These are phyloP conservation scores for Penicillium daleae DNA, from an alignment of 495 filamentous ascomycete species.

Conservation along the genomic window DNA sequence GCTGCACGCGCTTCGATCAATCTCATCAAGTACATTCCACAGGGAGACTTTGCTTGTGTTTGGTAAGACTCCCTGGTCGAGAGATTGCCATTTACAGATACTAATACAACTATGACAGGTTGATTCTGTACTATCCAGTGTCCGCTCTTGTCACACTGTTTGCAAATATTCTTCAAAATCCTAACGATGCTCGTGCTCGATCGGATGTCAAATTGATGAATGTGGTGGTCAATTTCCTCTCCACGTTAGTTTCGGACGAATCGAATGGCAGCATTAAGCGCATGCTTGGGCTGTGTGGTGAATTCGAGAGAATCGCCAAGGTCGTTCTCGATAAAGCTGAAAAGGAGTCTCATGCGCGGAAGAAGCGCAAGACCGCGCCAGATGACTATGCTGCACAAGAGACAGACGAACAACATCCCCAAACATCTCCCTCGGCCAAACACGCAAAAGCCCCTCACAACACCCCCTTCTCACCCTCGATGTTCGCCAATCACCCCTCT, in stretches of 20 bases:
- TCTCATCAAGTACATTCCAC: conserved; percentile 92
- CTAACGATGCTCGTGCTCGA: conserved; percentile 82
- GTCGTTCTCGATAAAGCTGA: conserved; percentile 91
- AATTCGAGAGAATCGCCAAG: conserved; percentile 93
- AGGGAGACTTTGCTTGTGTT: conserved; percentile 91
- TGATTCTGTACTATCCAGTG: conserved; percentile 96
- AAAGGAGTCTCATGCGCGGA: conserved; percentile 71
- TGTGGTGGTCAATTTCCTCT: conserved; percentile 87
- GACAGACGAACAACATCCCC: conserved; percentile 29
- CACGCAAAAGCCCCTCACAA: conserved; percentile 29
- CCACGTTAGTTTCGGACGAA: conserved; percentile 71
- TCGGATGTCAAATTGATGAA: conserved; percentile 91
- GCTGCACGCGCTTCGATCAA: conserved; percentile 92
- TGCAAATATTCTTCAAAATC: conserved; percentile 96
- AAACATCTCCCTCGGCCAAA: conserved; percentile 29
- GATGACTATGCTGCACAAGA: conserved; percentile 35
- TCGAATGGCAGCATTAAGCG: conserved; percentile 86
- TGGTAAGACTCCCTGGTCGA: conserved; percentile 64
- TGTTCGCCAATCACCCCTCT: conserved; percentile 36
- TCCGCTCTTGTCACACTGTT: conserved; percentile 95
- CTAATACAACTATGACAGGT: conserved; percentile 52
- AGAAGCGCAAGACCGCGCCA: conserved; percentile 74
- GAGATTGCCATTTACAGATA: background rate
- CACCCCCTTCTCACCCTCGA: conserved; percentile 39
- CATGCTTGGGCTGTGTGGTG: conserved; percentile 90